phyloP scores from a whole-genome alignment of 2,329 filamentous ascomycete genomes.

The Orbilia blumenaviensis region DNA sequence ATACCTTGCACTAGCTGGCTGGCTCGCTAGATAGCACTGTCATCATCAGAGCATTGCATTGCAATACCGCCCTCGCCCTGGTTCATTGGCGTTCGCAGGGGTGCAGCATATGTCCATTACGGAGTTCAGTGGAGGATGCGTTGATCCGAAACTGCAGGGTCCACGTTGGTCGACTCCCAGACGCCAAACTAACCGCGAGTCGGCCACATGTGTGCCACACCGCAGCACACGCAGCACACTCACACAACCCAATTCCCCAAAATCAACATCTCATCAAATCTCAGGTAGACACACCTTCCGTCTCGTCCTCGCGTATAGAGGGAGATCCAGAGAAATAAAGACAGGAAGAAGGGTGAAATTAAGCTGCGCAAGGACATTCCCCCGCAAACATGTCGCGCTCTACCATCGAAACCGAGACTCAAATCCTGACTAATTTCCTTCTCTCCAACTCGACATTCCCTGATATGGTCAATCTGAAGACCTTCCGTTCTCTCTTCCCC shows the following conservation, averaged over 20 bases:
- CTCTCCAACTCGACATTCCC: constrained; percentile 78
- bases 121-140: neutral
- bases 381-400: constrained; percentile 72
- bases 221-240: too few species aligned
- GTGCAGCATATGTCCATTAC: too few species aligned
- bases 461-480: constrained; percentile 75
- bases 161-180: constrained; percentile 16
- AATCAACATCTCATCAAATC: constrained; percentile 16
- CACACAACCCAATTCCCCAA: neutral
- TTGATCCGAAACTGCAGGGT: neutral
- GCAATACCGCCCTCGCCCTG: neutral
- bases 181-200: constrained; percentile 33
- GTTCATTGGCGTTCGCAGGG: neutral
- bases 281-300: neutral
- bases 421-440: constrained; percentile 80
- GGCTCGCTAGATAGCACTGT: too few species aligned
- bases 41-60: neutral
- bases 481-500: constrained; percentile 82
- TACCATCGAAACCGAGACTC: constrained; percentile 66
- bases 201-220: too few species aligned
- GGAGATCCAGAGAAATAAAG: too few species aligned
- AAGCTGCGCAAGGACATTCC: neutral
- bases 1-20: too few species aligned
- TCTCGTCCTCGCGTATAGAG: constrained; percentile 1
- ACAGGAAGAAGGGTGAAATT: too few species aligned